Evolutionary conservation across 2,329 filamentous ascomycete species (phyloP).

Genomic region (Harringtonia lauricola): DNA sequence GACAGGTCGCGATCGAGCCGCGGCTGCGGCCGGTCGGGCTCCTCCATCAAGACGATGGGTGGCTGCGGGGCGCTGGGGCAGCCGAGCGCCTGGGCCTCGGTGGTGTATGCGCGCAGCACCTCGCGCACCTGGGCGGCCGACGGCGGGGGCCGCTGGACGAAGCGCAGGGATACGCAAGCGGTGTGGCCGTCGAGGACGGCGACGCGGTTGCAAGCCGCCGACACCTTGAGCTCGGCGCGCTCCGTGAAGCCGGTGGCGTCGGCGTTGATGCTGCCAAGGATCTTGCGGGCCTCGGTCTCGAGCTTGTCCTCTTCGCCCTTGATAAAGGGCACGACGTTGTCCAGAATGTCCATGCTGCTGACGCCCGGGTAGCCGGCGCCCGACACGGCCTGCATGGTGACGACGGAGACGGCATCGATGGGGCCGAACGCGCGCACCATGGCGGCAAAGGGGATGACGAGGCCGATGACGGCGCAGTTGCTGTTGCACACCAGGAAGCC

Average conservation of each 20-base stretch:
- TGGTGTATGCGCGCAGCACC: conserved; percentile 70
- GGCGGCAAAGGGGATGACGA: conserved; percentile 90
- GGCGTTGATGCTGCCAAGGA: conserved; percentile 64
- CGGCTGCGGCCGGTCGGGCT: conserved; percentile 83
- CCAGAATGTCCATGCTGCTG: conserved; percentile 87
- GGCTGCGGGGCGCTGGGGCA: conserved; percentile 77
- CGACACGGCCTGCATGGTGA: conserved; percentile 90
- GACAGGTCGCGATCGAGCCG: conserved; percentile 78
- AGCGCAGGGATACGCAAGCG: conserved; percentile 82
- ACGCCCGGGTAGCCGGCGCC: conserved; percentile 88
- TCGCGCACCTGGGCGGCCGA: conserved; percentile 64
- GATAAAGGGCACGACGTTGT: conserved; percentile 94
- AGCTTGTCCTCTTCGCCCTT: conserved; percentile 92
- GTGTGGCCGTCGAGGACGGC: conserved; percentile 93
- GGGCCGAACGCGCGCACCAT: conserved; percentile 78
- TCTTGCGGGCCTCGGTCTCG: conserved; percentile 90
- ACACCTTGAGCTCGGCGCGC: conserved; percentile 63
- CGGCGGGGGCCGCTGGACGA: conserved; percentile 65
- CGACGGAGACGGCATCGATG: conserved; percentile 64
- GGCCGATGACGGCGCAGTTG: conserved; percentile 93
- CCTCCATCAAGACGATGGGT: conserved; percentile 81
- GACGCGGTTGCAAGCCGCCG: conserved; percentile 84
- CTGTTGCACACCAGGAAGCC: conserved; percentile 97
- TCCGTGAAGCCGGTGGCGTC: conserved; percentile 66
- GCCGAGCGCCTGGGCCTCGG: conserved; percentile 71